Percentiles rank a stretch among this genome's conserved stretches.
Conservation (phyloP, 805 yeast species). For the Dipodascus albidus region DNA sequence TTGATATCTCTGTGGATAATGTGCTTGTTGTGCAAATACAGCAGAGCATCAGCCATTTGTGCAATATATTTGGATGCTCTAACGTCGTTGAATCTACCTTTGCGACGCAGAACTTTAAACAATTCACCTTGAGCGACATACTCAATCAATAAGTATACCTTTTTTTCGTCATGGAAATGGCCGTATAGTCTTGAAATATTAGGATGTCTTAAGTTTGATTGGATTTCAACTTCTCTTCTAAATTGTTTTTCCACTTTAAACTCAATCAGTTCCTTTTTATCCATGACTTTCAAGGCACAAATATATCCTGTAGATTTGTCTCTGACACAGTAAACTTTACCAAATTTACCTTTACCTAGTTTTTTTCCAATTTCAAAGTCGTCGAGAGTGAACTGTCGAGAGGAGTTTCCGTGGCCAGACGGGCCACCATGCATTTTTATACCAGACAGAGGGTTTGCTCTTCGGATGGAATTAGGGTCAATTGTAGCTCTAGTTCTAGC, state of each 20-base stretch:
- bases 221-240: constrained; percentile 86
- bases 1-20: constrained; percentile 88
- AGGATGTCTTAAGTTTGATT: constrained; percentile 61
- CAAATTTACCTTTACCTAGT: constrained; percentile 89
- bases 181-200: constrained; percentile 75
- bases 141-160: constrained; percentile 78
- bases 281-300: constrained; percentile 88
- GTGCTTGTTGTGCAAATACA: constrained; percentile 65
- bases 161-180: constrained; percentile 67
- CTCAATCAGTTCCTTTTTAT: constrained; percentile 62
- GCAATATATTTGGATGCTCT: constrained; percentile 63
- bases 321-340: constrained; percentile 79
- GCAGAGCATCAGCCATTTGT: constrained; percentile 74
- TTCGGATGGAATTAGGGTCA: constrained; percentile 8
- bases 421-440: constrained; percentile 5
- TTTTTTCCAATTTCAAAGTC: constrained; percentile 83
- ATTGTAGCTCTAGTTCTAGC: constrained; percentile 1
- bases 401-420: constrained; percentile 2
- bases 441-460: constrained; percentile 15
- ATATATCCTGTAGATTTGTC: constrained; percentile 67
- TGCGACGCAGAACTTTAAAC: constrained; percentile 57
- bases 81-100: constrained; percentile 58
- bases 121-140: constrained; percentile 81
- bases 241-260: constrained; percentile 77
- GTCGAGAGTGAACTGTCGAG: constrained; percentile 30